A percentile compares a stretch with the other conserved stretches of the same genome.
Conservation (phyloP, 192 early-diverging fungal genomes). For the Coemansia sp. region DNA sequence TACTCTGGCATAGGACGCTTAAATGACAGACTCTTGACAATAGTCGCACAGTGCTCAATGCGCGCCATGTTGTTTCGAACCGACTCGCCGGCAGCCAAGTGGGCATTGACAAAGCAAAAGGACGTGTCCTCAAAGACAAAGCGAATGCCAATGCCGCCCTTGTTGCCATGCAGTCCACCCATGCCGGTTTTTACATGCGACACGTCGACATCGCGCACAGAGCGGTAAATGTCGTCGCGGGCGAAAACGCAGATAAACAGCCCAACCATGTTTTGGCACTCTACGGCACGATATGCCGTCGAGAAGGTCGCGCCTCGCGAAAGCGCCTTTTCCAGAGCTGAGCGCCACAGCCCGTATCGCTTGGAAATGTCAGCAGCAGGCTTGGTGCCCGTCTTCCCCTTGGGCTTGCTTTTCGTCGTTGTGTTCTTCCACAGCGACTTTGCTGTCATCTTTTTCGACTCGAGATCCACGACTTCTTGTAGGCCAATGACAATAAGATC, state of each 20-base stretch:
- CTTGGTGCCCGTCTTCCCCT: conserved; percentile 16
- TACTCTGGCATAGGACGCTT: conserved; percentile 21
- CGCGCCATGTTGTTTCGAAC: conserved; percentile 77
- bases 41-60: conserved; percentile 61
- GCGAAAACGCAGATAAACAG: conserved; percentile 90
- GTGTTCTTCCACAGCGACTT: conserved; percentile 56
- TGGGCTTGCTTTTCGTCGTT: conserved; percentile 31
- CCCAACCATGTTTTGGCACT: conserved; percentile 85
- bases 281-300: conserved; percentile 66
- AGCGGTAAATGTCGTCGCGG: conserved; percentile 59
- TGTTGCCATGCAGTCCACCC: conserved; percentile 89
- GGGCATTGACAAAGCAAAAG: conserved; percentile 85
- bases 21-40: conserved; percentile 56
- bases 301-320: conserved; percentile 48
- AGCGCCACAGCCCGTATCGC: conserved; percentile 85
- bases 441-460: conserved; percentile 75
- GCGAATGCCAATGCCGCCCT: conserved; percentile 87
- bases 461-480: conserved; percentile 97
- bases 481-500: conserved; percentile 89
- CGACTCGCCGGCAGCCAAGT: conserved; percentile 92
- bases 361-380: conserved; percentile 50
- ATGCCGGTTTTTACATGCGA: conserved; percentile 90
- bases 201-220: conserved; percentile 65
- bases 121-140: conserved; percentile 83
- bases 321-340: conserved; percentile 69